These are phyloP conservation scores for Lathyrus oleraceus DNA, from an alignment of 306 rosid species.

Conservation along the genomic window DNA sequence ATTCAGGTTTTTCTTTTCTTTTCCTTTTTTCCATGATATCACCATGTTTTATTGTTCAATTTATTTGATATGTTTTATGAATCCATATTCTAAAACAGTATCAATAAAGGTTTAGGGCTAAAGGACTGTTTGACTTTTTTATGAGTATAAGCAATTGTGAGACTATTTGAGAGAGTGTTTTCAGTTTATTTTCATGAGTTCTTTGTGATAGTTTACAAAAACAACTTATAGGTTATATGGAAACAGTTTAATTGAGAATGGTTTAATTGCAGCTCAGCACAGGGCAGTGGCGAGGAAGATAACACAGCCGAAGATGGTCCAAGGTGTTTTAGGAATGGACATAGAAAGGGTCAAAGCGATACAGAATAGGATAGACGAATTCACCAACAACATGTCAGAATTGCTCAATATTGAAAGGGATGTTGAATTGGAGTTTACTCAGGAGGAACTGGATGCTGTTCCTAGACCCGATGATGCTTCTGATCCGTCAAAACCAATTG, in stretches of 20 bases:
- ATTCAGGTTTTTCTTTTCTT: constrained; percentile 47
- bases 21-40: neutral
- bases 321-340: constrained; percentile 70
- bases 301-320: constrained; percentile 47
- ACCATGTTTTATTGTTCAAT: neutral
- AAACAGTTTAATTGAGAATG: neutral
- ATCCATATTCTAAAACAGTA: neutral
- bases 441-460: constrained; percentile 86
- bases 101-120: neutral
- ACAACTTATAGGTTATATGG: too few species aligned
- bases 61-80: neutral
- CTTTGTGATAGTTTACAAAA: too few species aligned
- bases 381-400: constrained; percentile 64
- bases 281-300: constrained; percentile 62
- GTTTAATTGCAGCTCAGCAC: constrained; percentile 64
- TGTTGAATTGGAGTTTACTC: constrained; percentile 82
- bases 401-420: constrained; percentile 75
- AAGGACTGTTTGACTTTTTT: too few species aligned
- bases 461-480: constrained; percentile 61
- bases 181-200: too few species aligned
- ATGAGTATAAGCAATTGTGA: too few species aligned
- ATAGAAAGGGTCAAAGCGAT: constrained; percentile 59
- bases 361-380: constrained; percentile 63
- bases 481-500: constrained; percentile 65
- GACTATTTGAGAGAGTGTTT: too few species aligned